Conservation (phyloP, 2,329 filamentous ascomycete species). For the Exophiala calicioides region DNA sequence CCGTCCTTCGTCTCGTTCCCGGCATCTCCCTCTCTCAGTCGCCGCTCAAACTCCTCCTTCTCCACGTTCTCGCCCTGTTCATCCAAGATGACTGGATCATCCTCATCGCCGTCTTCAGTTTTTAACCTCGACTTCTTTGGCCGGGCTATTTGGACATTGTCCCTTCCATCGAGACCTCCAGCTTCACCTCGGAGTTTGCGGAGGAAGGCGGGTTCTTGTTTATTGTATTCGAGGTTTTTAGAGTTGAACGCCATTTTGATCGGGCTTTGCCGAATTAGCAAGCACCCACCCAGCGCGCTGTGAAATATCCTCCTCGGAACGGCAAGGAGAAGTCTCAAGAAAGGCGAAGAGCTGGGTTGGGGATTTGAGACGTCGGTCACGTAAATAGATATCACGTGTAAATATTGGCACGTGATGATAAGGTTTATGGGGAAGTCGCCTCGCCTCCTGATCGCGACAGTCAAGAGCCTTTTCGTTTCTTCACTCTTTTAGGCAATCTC, state of each 20-base stretch:
- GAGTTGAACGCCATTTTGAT: conserved; percentile 26
- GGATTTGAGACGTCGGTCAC: no score
- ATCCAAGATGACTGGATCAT: conserved; percentile 32
- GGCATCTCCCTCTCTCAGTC: conserved; percentile 13
- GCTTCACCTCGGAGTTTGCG: conserved; percentile 28
- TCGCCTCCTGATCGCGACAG: conserved; percentile 10
- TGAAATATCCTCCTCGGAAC: no score
- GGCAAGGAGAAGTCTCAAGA: no score
- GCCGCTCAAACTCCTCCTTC: conserved; percentile 28
- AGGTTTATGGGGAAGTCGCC: no score
- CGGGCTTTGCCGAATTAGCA: no score
- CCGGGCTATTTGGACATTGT: conserved; percentile 30
- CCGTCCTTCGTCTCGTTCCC: neutral
- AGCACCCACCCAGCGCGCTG: no score
- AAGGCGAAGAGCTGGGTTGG: no score
- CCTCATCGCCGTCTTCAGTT: conserved; percentile 32
- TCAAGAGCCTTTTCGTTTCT: conserved; percentile 2
- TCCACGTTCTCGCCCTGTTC: conserved; percentile 28
- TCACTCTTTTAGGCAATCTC: neutral
- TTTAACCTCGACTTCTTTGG: conserved; percentile 30
- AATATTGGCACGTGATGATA: no score
- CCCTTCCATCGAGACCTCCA: conserved; percentile 25
- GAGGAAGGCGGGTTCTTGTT: conserved; percentile 31
- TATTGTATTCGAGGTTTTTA: conserved; percentile 30
- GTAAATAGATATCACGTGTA: no score